Evolutionary conservation across 148 eudicot genomes (phyloP).

Genomic region (Arbutus unedo): DNA sequence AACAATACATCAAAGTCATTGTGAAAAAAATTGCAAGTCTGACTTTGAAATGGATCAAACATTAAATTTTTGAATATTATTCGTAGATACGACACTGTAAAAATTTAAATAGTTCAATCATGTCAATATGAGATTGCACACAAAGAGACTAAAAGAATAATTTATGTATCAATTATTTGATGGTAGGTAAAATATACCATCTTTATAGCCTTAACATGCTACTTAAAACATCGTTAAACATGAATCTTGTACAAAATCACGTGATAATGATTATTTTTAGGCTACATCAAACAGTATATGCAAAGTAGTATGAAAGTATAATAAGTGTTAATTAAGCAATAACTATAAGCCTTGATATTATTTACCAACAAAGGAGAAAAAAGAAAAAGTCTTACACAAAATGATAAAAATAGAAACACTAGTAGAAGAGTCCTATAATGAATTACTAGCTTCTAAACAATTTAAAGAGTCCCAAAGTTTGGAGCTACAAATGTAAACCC

Average conservation of each 20-base stretch:
- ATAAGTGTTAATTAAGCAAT: neutral
- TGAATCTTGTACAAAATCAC: too few species aligned
- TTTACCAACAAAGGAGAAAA: neutral
- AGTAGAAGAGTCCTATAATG: neutral
- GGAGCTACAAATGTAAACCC: conserved; percentile 1
- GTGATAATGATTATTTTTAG: too few species aligned
- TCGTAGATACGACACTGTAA: too few species aligned
- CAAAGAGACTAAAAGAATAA: neutral
- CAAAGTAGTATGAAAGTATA: neutral
- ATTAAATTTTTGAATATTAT: too few species aligned
- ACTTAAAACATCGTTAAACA: too few species aligned
- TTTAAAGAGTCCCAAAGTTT: neutral
- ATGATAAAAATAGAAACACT: neutral
- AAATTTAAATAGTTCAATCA: neutral
- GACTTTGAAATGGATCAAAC: neutral
- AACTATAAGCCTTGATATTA: neutral
- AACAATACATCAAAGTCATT: too few species aligned
- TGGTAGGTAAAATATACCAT: too few species aligned
- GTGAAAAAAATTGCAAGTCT: neutral
- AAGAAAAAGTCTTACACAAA: neutral
- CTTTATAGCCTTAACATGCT: too few species aligned
- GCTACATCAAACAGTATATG: neutral
- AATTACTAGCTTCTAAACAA: neutral
- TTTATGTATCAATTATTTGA: too few species aligned
- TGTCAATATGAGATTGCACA: neutral